These are phyloP conservation scores for Pseudogymnoascus sp. DNA, from an alignment of 2,329 filamentous ascomycete genomes.

Conservation along the genomic window DNA sequence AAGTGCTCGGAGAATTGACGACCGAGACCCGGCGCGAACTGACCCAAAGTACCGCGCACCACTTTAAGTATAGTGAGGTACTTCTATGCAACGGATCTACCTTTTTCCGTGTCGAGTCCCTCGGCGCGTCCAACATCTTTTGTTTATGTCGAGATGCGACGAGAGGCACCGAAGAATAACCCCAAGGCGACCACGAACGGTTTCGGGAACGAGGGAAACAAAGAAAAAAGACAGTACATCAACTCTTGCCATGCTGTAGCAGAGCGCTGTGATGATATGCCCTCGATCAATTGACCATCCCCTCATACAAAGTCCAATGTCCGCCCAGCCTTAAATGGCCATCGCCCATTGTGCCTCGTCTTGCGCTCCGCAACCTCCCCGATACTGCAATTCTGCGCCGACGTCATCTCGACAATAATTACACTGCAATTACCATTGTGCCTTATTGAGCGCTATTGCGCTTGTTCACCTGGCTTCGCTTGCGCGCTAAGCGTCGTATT, in stretches of 20 bases:
- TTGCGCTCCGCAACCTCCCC: neutral
- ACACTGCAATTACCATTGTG: neutral
- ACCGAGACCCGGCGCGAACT: neutral
- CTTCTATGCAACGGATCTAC: constrained; percentile 7
- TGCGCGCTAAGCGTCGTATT: neutral
- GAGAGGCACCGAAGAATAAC: neutral
- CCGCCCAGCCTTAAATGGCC: neutral
- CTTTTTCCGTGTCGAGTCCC: neutral
- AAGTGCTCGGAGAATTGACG: neutral
- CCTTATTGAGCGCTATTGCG: neutral
- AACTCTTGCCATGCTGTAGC: neutral
- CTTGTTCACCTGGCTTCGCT: neutral
- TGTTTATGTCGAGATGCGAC: constrained; percentile 7
- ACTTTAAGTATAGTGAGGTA: constrained; percentile 7
- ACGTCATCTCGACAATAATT: neutral
- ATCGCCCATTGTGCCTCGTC: neutral
- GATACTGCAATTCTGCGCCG: neutral
- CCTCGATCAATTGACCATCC: constrained; percentile 4
- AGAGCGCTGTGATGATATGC: neutral
- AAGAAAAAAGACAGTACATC: neutral
- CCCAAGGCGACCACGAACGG: neutral
- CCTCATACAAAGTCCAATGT: neutral
- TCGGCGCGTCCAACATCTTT: constrained; percentile 6
- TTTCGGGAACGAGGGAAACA: neutral
- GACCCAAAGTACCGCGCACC: neutral